Evolutionary conservation across 108 stramenopile genomes (phyloP).

Genomic region (Discostella stelligeroides): DNA sequence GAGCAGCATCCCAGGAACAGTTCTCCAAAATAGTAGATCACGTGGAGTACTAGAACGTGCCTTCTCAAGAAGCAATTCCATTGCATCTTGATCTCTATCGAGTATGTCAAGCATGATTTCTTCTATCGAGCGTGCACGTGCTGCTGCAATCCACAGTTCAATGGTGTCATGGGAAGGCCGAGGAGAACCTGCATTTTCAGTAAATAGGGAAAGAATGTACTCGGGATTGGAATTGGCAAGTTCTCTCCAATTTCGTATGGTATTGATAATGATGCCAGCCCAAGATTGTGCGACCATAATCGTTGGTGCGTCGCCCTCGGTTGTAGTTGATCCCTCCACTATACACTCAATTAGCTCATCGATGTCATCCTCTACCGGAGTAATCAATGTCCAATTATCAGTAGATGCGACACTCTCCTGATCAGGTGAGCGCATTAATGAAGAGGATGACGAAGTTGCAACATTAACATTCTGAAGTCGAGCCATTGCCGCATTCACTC

Average conservation of each 20-base stretch:
- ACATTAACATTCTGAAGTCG: conserved; percentile 26
- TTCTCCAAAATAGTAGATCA: conserved; percentile 69
- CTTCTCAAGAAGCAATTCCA: conserved; percentile 53
- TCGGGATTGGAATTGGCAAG: conserved; percentile 63
- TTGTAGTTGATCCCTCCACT: conserved; percentile 10
- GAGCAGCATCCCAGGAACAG: conserved; percentile 43
- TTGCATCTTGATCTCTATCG: conserved; percentile 68
- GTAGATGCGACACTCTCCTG: neutral
- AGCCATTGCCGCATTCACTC: conserved; percentile 59
- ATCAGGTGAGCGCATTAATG: neutral
- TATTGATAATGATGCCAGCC: conserved; percentile 12
- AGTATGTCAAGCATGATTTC: conserved; percentile 88
- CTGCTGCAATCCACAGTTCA: conserved; percentile 67
- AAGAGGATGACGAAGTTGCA: conserved; percentile 5
- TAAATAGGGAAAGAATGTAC: conserved; percentile 15
- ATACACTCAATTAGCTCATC: conserved; percentile 82
- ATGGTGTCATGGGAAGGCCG: conserved; percentile 36
- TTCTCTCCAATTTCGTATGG: conserved; percentile 72
- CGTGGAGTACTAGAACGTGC: conserved; percentile 71
- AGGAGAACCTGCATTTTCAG: conserved; percentile 5
- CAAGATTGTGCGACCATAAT: conserved; percentile 28
- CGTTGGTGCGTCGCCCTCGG: neutral
- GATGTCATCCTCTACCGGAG: conserved; percentile 69
- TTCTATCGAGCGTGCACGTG: conserved; percentile 66
- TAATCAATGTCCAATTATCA: conserved; percentile 61